phyloP scores from a whole-genome alignment of 768 basidiomycete genomes.

The Hygrophoropsis aurantiaca region DNA sequence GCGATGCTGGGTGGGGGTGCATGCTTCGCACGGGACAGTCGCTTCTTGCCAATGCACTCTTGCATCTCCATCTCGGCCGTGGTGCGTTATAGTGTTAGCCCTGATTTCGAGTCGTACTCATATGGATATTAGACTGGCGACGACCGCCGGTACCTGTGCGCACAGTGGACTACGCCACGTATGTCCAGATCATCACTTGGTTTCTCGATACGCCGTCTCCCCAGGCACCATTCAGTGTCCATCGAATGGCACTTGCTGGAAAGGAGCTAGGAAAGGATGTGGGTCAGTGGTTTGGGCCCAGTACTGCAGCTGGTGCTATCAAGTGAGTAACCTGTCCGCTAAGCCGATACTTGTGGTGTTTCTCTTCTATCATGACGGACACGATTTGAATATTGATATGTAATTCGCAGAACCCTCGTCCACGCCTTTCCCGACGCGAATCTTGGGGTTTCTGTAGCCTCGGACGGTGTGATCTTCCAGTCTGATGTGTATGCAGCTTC shows the following conservation, averaged over 20 bases:
- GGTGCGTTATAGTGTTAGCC: slow-evolving; percentile 41
- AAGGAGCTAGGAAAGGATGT: slow-evolving; percentile 94
- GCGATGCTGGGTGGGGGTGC: slow-evolving; percentile 89
- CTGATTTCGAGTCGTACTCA: slow-evolving; percentile 11
- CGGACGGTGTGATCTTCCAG: slow-evolving; percentile 81
- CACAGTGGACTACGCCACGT: slow-evolving; percentile 74
- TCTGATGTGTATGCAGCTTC: slow-evolving; percentile 86
- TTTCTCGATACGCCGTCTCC: slow-evolving; percentile 89
- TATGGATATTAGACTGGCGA: slow-evolving; percentile 69
- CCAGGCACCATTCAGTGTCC: slow-evolving; percentile 88
- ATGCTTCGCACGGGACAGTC: slow-evolving; percentile 90
- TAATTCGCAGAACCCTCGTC: slow-evolving; percentile 71
- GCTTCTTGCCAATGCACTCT: slow-evolving; percentile 76
- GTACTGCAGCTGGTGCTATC: slow-evolving; percentile 95
- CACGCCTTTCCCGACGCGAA: slow-evolving; percentile 78
- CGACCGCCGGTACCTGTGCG: slow-evolving; percentile 60
- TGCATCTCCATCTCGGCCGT: slow-evolving; percentile 73
- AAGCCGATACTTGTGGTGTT: not conserved
- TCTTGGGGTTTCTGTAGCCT: slow-evolving; percentile 78
- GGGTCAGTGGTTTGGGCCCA: slow-evolving; percentile 98
- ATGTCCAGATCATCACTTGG: slow-evolving; percentile 92
- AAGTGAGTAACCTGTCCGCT: slow-evolving; percentile 53
- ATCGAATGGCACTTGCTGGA: slow-evolving; percentile 93
- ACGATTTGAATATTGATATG: not conserved
- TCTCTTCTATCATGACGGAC: not conserved